Evolutionary conservation across 1,284 basidiomycete species (phyloP), one percentile per base, ranked within the genome.

Genomic region (Jaminaea rosea): DNA sequence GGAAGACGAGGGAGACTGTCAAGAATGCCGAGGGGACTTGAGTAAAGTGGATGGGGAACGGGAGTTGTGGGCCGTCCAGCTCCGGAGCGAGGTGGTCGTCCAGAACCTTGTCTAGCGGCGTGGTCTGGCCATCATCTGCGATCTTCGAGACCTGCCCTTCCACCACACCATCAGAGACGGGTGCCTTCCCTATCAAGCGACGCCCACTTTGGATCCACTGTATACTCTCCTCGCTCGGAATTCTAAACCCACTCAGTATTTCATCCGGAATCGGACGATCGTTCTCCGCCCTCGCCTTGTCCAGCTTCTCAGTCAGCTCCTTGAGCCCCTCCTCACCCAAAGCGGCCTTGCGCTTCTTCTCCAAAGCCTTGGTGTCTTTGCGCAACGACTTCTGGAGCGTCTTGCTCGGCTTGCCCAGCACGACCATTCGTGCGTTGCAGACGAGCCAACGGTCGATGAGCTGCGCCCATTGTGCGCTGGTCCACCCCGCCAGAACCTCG

Each of bases 121-220:
- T 42, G 15, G 29, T 15, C n/a, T n/a, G n/a, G n/a, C n/a, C n/a
- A n/a, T n/a, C n/a, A n/a, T n/a, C n/a, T n/a, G n/a, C n/a, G n/a
- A n/a, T n/a, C 34, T 9, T 17, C 27, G 27, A 26, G 1, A 34
- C 32, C 32, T 53, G 48, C 17, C 31, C 39, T n/a, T 42, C 45
- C 17, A 45, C 26, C 32, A 27, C 3, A 48, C 47, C 27, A 23
- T 23, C 24, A 24, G 41, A 27, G 19, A 21, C 3, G 4, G 39
- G 39, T 11, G 11, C 24, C 2, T 17, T 47, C 29, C 26, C 63
- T 53, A 15, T 23, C 15, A 42, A 23, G 73, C 73, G 6, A 84
- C 93, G 64, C 91, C 83, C 2, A 98, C 91, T 0, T 23, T 87
- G 83, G 53, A 98, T 92, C 91, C 93, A 98, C 5, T 86, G 83